These are phyloP conservation scores for Aspergillus bombycis DNA, from an alignment of 2,329 filamentous ascomycete species.

Conservation along the genomic window DNA sequence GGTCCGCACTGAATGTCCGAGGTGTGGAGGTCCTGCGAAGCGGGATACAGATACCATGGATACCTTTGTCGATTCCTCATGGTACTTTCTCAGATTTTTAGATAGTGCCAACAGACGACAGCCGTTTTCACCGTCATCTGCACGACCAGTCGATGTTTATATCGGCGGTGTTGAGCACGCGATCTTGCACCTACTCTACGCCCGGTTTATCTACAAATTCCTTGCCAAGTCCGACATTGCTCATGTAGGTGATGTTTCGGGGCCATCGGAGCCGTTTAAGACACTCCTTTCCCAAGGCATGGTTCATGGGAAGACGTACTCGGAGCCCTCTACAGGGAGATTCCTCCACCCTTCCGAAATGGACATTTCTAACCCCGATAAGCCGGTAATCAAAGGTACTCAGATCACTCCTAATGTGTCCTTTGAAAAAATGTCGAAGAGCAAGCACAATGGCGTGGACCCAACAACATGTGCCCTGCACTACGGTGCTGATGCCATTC, in stretches of 20 bases:
- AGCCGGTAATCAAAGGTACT: conserved; percentile 65
- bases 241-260: conserved; percentile 35
- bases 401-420: conserved; percentile 63
- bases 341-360: conserved; percentile 79
- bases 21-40: conserved; percentile 68
- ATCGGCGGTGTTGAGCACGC: conserved; percentile 89
- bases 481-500: conserved; percentile 80
- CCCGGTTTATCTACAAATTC: conserved; percentile 89
- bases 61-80: conserved; percentile 92
- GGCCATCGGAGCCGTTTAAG: conserved; percentile 73
- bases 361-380: conserved; percentile 59
- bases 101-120: conserved; percentile 67
- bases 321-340: conserved; percentile 71
- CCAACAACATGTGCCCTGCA: conserved; percentile 71
- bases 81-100: conserved; percentile 84
- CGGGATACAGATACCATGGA: conserved; percentile 95
- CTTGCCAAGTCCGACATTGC: conserved; percentile 58
- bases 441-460: conserved; percentile 89
- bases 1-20: conserved; percentile 74
- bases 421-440: conserved; percentile 95
- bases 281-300: conserved; percentile 87
- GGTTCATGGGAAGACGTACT: conserved; percentile 86
- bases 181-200: conserved; percentile 85
- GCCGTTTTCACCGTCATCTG: conserved; percentile 61
- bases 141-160: conserved; percentile 82